Percentiles rank a stretch among this genome's conserved stretches.
These are phyloP conservation scores for Myriosclerotinia scirpicola DNA, from an alignment of 2,329 filamentous ascomycete species.

Conservation along the genomic window DNA sequence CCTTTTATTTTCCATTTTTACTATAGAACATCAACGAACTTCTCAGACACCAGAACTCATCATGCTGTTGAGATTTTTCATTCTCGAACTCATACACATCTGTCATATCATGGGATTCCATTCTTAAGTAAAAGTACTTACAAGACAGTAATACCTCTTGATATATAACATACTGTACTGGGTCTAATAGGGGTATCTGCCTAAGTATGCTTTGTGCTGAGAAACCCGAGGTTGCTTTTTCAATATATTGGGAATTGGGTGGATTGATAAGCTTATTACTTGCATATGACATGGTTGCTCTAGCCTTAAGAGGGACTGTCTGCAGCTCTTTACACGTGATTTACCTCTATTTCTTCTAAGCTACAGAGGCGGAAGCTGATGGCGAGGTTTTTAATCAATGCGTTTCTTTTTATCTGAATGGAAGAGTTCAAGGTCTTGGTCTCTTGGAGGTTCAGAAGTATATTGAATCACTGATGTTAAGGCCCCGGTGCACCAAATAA, in stretches of 20 bases:
- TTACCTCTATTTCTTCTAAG: neutral
- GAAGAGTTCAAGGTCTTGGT: neutral
- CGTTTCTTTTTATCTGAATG: neutral
- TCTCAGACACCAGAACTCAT: neutral
- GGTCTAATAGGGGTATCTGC: neutral
- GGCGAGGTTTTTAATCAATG: neutral
- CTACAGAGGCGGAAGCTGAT: neutral
- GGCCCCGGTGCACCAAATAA: neutral
- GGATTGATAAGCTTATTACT: neutral
- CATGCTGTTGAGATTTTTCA: neutral
- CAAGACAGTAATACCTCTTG: neutral
- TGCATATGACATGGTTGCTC: neutral
- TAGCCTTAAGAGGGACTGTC: neutral
- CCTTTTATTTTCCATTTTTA: neutral
- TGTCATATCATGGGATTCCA: neutral
- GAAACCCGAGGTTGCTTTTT: neutral
- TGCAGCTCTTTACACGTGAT: neutral
- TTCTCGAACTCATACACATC: too few relatives aligned
- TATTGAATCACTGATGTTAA: neutral
- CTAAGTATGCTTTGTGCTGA: neutral
- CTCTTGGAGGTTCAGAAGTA: neutral
- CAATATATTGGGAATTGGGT: neutral
- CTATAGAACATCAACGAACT: neutral
- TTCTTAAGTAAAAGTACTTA: neutral
- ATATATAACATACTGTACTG: neutral